Evolutionary conservation across 257 asterid species (phyloP), one percentile per base, ranked within the genome.

Genomic region (Anisodus tanguticus): DNA sequence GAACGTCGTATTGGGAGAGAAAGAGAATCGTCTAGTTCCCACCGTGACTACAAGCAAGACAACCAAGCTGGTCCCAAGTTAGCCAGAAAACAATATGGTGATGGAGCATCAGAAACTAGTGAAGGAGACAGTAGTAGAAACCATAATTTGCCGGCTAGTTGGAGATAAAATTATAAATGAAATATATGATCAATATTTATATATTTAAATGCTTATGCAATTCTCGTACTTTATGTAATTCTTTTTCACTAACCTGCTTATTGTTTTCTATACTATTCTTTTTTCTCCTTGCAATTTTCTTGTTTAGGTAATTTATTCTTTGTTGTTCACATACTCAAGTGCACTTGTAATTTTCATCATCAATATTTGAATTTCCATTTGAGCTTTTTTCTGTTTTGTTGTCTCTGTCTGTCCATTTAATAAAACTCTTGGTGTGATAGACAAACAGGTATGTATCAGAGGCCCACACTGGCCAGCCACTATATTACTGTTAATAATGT

Each of bases 81-180:
- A 69, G 87, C 77, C 22, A 82, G 74, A 43, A 89, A 90, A 86
- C 93, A 82, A 81, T 69, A 68, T 74, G 74, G 86, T 51, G 92
- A 92, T 84, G 89, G 88, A 60, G 85, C 85, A 66, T 89, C 91
- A 80, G 89, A 90, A 82, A 81, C 87, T 12, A 87, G 89, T 77
- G 92, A 89, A 88, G 92, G 91, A 22, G 91, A 89, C 39, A 85
- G 88, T 87, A 84, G 89, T 84, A 86, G 86, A 88, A 86, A 80
- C 89, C 91, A 83, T 86, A 87, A 86, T 54, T 64, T 87, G 76
- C 88, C 89, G 68, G 55, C 87, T 82, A 84, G 85, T 79, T 72
- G 89, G 90, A 89, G 91, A 86, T 92, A 89, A 88, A 82, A 51
- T 69, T 58, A 13, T 9, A 37, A 67, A 76, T 76, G 80, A 76